Evolutionary conservation across 768 basidiomycete species (phyloP).

Genomic region (Auricularia auricula-judae): DNA sequence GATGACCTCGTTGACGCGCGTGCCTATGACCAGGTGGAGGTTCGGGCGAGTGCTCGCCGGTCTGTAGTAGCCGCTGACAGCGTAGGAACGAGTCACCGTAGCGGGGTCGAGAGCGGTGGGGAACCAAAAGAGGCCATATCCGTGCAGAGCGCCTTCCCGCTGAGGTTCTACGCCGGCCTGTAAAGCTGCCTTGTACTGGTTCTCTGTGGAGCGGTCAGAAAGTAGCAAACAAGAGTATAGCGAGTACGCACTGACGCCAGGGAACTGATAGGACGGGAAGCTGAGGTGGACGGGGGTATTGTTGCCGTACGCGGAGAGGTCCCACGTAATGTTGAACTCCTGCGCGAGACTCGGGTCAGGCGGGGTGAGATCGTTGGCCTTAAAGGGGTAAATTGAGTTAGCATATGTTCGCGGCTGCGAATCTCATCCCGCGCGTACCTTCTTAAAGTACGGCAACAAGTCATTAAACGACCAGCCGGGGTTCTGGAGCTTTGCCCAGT

Average conservation of each 20-base stretch:
- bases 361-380: neutral
- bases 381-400: neutral
- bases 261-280: neutral
- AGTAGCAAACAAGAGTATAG: neutral
- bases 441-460: slow-evolving; percentile 18
- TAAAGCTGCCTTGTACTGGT: neutral
- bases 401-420: neutral
- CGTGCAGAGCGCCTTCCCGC: neutral
- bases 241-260: neutral
- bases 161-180: neutral
- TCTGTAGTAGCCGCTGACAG: neutral
- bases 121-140: neutral
- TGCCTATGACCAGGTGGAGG: neutral
- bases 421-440: neutral
- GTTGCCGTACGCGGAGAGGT: neutral
- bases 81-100: neutral
- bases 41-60: neutral
- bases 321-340: neutral
- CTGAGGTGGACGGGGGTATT: neutral
- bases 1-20: neutral
- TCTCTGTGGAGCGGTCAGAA: neutral
- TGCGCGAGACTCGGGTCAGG: neutral
- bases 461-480: slow-evolving; percentile 20
- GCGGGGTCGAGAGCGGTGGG: neutral
- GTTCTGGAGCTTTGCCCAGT: slow-evolving; percentile 16